Percentiles rank a stretch among this genome's conserved stretches.
Conservation (phyloP, 495 filamentous ascomycete genomes). For the Talaromyces nanjingensis region DNA sequence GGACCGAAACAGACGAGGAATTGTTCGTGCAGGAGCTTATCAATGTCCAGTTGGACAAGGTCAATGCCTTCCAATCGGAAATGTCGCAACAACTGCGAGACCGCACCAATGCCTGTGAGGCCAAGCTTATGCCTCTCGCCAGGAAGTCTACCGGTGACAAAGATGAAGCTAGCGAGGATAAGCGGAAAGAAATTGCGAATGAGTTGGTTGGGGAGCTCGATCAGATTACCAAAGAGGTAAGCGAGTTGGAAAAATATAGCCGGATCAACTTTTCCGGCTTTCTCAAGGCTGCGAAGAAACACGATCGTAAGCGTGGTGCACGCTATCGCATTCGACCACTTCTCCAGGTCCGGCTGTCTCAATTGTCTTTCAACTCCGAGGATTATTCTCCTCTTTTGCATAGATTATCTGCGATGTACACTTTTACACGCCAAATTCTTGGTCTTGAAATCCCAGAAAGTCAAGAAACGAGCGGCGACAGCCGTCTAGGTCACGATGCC, state of each 20-base stretch:
- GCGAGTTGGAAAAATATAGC: conserved; percentile 89
- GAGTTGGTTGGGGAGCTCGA: conserved; percentile 76
- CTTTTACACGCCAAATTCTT: conserved; percentile 78
- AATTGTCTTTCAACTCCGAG: conserved; percentile 90
- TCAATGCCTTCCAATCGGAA: conserved; percentile 77
- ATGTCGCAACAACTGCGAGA: conserved; percentile 66
- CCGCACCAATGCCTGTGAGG: conserved; percentile 51
- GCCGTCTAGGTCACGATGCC: conserved; percentile 47
- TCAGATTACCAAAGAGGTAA: conserved; percentile 79
- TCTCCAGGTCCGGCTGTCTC: conserved; percentile 78
- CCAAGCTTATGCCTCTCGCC: conserved; percentile 41
- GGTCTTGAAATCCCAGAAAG: conserved; percentile 40
- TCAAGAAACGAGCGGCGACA: conserved; percentile 19
- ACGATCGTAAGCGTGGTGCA: conserved; percentile 81
- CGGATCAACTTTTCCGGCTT: conserved; percentile 97
- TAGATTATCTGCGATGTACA: conserved; percentile 88
- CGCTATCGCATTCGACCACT: conserved; percentile 83
- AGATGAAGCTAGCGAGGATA: conserved; percentile 25
- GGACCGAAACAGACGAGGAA: conserved; percentile 96
- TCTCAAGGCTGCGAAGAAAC: conserved; percentile 96
- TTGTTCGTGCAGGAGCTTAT: conserved; percentile 89
- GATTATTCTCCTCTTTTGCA: conserved; percentile 86
- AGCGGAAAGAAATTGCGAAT: conserved; percentile 49
- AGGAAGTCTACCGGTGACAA: conserved; percentile 22
- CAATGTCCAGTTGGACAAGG: conserved; percentile 93